Base-by-base conservation (phyloP, 2,329 filamentous ascomycete species). In the Fusarium sp. region DNA sequence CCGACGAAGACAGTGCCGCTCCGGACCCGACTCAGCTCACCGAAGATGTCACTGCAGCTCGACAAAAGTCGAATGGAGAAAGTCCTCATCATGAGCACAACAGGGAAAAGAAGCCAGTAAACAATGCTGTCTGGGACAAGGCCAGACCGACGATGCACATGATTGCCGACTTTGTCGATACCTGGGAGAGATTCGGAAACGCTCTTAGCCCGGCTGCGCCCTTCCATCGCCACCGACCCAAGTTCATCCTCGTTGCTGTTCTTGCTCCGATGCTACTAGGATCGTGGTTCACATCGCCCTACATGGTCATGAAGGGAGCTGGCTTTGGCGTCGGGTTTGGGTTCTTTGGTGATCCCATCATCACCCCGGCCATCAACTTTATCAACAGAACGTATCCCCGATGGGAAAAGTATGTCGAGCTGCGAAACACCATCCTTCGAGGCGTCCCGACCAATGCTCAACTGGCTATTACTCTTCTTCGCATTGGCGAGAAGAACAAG, bases 381-480 rank as follows among this genome's bases (percentile, higher is more conserved):
- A 74, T 91, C 25, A 88, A 91, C 72, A 77, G 75, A 13, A 80
- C 79, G 7, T 83, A 87, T 65, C 91, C 91, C 1, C 78, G 88
- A 65, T 95, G 91, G 91, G 82, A 91, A 68, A 90, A 89, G 65
- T 79, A 92, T 7, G 79, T 94, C 14, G 88, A 93, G 68, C 76
- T 92, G 10, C 83, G 89, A 44, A 92, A 92, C 66, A 92, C 89
- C 0, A 72, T 95, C 1, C 84, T 96, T 46, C 91, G 90, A 70
- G 91, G 91, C 3, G 88, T 95, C 0, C 92, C 92, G 1, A 96
- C 92, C 2, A 95, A 96, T 71, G 91, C 91, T 4, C 92, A 96
- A 70, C 84, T 96, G 15, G 88, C 91, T 0, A 78, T 96, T 25
- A 96, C 92, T 0, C 81, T 96, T 2, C 84, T 96, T 10, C 89